phyloP scores from a whole-genome alignment of 2,329 filamentous ascomycete species.

The Penicillium sp. region DNA sequence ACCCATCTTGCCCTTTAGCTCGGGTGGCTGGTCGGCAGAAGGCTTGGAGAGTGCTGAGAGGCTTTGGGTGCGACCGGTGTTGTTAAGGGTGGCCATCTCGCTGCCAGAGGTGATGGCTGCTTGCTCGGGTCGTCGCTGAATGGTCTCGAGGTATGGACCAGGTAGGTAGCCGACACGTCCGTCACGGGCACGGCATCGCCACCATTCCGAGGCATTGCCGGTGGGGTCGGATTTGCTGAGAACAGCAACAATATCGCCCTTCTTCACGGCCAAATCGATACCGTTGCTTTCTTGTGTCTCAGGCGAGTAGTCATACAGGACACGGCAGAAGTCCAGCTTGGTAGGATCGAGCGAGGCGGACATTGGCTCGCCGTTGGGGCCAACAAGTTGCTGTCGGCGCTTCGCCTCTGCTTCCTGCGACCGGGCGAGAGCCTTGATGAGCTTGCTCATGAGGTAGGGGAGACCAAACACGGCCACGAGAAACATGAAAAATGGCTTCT shows the following conservation, averaged over 20 bases:
- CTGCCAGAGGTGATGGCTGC: slow-evolving; percentile 46
- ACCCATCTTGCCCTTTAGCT: slow-evolving; percentile 59
- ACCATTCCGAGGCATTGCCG: slow-evolving; percentile 94
- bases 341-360: slow-evolving; percentile 70
- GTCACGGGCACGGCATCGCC: slow-evolving; percentile 88
- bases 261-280: slow-evolving; percentile 87
- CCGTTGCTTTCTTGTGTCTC: slow-evolving; percentile 65
- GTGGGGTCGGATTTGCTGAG: slow-evolving; percentile 89
- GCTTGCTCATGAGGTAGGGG: slow-evolving; percentile 95
- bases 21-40: slow-evolving; percentile 45
- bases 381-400: slow-evolving; percentile 53
- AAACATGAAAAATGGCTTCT: slow-evolving; percentile 96
- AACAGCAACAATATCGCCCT: slow-evolving; percentile 93
- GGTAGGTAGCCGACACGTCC: slow-evolving; percentile 90
- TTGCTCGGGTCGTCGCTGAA: slow-evolving; percentile 56
- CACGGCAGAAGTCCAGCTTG: slow-evolving; percentile 94
- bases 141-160: slow-evolving; percentile 80
- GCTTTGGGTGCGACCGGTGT: slow-evolving; percentile 31
- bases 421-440: slow-evolving; percentile 81
- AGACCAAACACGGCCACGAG: slow-evolving; percentile 90
- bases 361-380: slow-evolving; percentile 49
- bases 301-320: slow-evolving; percentile 90
- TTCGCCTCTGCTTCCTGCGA: slow-evolving; percentile 76
- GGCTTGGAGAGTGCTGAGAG: slow-evolving; percentile 29
- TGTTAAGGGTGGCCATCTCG: slow-evolving; percentile 45